Base-by-base conservation (phyloP, 768 basidiomycete genomes). In the Mycena polygramma region DNA sequence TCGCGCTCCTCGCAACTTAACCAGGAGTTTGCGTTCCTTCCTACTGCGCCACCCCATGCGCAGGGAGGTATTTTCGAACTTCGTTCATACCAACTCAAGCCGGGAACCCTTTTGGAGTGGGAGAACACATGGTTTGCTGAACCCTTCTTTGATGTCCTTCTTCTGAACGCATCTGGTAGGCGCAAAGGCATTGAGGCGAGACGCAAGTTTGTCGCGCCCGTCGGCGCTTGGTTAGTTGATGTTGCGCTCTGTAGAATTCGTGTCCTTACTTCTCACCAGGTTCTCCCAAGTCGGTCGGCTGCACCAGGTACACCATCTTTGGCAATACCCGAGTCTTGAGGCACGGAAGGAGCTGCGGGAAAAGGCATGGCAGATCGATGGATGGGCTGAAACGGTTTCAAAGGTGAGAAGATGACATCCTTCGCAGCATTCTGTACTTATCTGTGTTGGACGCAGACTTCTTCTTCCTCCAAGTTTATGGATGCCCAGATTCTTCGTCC, bases 21-120 rank as follows among this genome's bases (percentile, higher is more conserved):
- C 74, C 95, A 96, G 78, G 97, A 99, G 79, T 99, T 99, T 81
- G 95, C 94, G 1, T 97, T 98, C 83, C 90, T 97, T 78, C 95
- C 96, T 8, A 94, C 96, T 2, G 88, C 94, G 22, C 95, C 96
- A 41, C 96, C 97, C 7, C 92, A 88, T 73, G 86, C 90, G 7
- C 88, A 93, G 74, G 97, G 97, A 8, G 97, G 98, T 7, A 85
- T 99, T 54, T 99, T 98, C 77, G 98, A 99, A 81, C 84, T 99
- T 75, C 88, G 98, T 75, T 90, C 88, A 45, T 99, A 99, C 81
- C 90, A 90, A 78, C 81, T 98, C 67, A 90, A 92, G 75, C 94
- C 97, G 6, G 98, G 98, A 10, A 91, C 92, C 9, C 84, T 99
- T 62, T 81, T 99, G 63, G 96, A 99, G 76, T 99, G 98, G 98